Evolutionary conservation across 2,329 filamentous ascomycete genomes (phyloP), one percentile per base, ranked within the genome.

Genomic region (Venturia nashicola): DNA sequence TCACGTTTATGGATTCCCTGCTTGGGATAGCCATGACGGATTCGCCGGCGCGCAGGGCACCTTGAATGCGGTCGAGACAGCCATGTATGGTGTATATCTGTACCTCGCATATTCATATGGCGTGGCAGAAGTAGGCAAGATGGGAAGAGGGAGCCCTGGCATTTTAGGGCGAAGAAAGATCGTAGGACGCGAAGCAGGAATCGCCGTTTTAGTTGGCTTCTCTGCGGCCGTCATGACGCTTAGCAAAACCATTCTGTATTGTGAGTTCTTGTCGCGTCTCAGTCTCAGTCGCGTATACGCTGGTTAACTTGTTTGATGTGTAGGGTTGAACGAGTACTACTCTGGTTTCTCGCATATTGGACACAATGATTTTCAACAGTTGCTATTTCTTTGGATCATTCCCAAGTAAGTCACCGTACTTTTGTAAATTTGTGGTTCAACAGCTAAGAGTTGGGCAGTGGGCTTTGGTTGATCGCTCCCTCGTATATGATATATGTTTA

Each of bases 1-100:
- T 75, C 80, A 91, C 73, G 80, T 93, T 40, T 96, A 96, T 77
- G 90, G 91, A 48, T 87, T 82, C 79, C 86, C 87, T 69, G 86
- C 88, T 4, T 90, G 82, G 72, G 76, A 89, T 66, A 79, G 79
- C 18, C 74, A 80, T 27, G 85, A 86, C 71, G 90, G 91, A 43
- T 96, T 95, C 76, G 89, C 89, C 0, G 83, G 81, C 51, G 90
- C 90, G 44, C 91, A 96, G 79, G 82, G 82, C 36, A 69, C 79
- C 7, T 72, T 92, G 67, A 94, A 93, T 71, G 73, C 83, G 7
- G 68, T 89, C 63, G 90, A 94, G 79, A 85, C 83, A 3, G 64
- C 77, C 42, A 79, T 86, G 70, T 93, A 92, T 72, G 74, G 76
- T 64, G 78, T 76, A 74, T 93, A 85, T 70, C 78, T 87, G 18